These are phyloP conservation scores for Neoboletus brunneissimus DNA, from an alignment of 768 basidiomycete genomes.

Conservation along the genomic window DNA sequence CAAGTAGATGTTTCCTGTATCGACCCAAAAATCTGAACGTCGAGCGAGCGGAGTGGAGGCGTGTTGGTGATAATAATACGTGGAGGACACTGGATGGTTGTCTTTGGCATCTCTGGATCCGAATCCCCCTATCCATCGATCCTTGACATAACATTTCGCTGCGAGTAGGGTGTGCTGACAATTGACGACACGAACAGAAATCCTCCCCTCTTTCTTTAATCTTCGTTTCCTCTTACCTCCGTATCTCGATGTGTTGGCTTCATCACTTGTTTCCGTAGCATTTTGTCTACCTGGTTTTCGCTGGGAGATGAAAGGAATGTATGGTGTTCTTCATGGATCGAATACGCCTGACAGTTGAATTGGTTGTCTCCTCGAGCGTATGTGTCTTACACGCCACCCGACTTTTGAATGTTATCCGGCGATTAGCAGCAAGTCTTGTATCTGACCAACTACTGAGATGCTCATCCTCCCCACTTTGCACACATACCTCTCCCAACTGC, in stretches of 20 bases:
- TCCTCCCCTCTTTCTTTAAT: slow-evolving; percentile 1
- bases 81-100: slow-evolving; percentile 13
- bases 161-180: slow-evolving; percentile 8
- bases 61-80: slow-evolving; percentile 6
- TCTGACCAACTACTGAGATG: slow-evolving; percentile 40
- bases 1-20: slow-evolving; percentile 38
- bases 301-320: slow-evolving; percentile 22
- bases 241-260: slow-evolving; percentile 7
- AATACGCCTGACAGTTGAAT: neutral
- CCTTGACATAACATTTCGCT: slow-evolving; percentile 8
- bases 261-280: slow-evolving; percentile 21
- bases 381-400: neutral
- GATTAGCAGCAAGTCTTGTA: neutral
- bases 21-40: slow-evolving; percentile 9
- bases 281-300: neutral
- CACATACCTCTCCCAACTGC: slow-evolving; percentile 58
- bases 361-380: neutral
- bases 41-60: neutral
- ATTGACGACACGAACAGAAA: slow-evolving; percentile 2
- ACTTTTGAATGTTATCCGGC: neutral
- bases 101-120: neutral
- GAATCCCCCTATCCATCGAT: slow-evolving; percentile 4
- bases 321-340: slow-evolving; percentile 18
- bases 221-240: neutral
- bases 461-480: slow-evolving; percentile 68